Conservation (phyloP, 371 early-diverging fungal species). For the Apophysomyces variabilis region DNA sequence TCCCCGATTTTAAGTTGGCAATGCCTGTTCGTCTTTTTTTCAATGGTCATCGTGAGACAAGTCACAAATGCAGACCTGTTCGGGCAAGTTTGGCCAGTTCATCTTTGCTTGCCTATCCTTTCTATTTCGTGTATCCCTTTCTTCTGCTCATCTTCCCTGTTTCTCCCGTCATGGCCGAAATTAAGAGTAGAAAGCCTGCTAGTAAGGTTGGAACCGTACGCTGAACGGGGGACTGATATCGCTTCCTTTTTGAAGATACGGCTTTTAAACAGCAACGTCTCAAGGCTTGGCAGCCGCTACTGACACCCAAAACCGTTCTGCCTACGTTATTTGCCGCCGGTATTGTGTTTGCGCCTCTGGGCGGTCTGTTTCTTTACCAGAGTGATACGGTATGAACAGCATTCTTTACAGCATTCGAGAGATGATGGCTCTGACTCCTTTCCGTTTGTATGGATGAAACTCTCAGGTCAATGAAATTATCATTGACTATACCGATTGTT, state of each 20-base stretch:
- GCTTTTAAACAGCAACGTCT: slow-evolving; percentile 94
- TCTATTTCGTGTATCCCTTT: neutral
- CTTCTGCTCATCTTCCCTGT: neutral
- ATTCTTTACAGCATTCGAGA: neutral
- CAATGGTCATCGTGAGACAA: no score
- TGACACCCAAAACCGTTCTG: slow-evolving; percentile 88
- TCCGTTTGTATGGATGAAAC: neutral
- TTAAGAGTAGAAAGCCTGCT: slow-evolving; percentile 51
- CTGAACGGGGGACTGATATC: neutral
- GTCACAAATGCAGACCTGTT: no score
- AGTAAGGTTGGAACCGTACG: slow-evolving; percentile 28
- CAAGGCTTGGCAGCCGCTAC: slow-evolving; percentile 91
- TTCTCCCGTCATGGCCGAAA: slow-evolving; percentile 36
- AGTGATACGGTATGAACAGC: slow-evolving; percentile 49
- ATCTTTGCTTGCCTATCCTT: neutral
- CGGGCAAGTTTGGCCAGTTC: no score
- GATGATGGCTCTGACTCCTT: no score
- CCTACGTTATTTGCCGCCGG: slow-evolving; percentile 88
- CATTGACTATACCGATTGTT: slow-evolving; percentile 87
- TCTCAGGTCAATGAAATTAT: slow-evolving; percentile 69
- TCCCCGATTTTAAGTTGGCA: no score
- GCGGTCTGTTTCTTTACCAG: slow-evolving; percentile 70
- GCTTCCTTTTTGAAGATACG: slow-evolving; percentile 57
- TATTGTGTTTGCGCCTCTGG: slow-evolving; percentile 84
- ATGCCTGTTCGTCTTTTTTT: no score